A percentile compares a stretch with the other conserved stretches of the same genome.
phyloP scores from a whole-genome alignment of 1,139 yeast genomes.

The Eremothecium gossypii region DNA sequence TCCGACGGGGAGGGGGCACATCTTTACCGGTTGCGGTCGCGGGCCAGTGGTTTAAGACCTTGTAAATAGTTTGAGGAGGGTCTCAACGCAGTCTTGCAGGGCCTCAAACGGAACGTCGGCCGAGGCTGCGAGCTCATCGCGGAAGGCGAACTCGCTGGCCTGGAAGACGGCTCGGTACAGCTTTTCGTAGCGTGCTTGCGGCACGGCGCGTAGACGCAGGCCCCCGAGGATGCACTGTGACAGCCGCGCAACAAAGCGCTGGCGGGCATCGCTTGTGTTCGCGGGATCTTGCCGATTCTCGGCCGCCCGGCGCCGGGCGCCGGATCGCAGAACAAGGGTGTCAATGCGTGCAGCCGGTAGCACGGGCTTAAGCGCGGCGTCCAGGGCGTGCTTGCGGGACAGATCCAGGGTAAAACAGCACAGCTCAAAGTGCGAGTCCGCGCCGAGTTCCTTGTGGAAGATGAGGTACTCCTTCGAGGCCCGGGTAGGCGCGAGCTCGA shows the following conservation, averaged over 20 bases:
- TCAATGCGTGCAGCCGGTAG: neutral
- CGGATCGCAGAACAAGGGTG: neutral
- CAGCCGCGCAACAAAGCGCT: constrained; percentile 23
- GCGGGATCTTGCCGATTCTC: constrained; percentile 6
- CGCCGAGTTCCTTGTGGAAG: constrained; percentile 3
- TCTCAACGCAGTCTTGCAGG: constrained; percentile 25
- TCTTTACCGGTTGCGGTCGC: no score
- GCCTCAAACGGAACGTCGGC: constrained; percentile 18
- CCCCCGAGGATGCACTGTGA: constrained; percentile 27
- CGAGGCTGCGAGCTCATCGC: constrained; percentile 17
- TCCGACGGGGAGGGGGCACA: no score
- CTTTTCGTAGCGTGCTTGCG: constrained; percentile 22
- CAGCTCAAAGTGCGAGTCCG: constrained; percentile 3
- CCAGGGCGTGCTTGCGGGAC: constrained; percentile 7
- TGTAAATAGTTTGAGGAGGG: constrained; percentile 18
- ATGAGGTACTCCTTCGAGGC: constrained; percentile 2
- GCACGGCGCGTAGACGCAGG: constrained; percentile 25
- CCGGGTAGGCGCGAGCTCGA: constrained; percentile 7
- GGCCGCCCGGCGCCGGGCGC: neutral
- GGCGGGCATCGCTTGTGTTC: constrained; percentile 14
- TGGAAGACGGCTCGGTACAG: constrained; percentile 26
- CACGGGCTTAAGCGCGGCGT: neutral
- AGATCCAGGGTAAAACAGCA: constrained; percentile 5
- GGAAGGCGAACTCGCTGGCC: constrained; percentile 26
- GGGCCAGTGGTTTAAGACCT: constrained; percentile 9